Evolutionary conservation across 495 filamentous ascomycete species (phyloP), one percentile per base, ranked within the genome.

Genomic region (Hypoxylon fragiforme): DNA sequence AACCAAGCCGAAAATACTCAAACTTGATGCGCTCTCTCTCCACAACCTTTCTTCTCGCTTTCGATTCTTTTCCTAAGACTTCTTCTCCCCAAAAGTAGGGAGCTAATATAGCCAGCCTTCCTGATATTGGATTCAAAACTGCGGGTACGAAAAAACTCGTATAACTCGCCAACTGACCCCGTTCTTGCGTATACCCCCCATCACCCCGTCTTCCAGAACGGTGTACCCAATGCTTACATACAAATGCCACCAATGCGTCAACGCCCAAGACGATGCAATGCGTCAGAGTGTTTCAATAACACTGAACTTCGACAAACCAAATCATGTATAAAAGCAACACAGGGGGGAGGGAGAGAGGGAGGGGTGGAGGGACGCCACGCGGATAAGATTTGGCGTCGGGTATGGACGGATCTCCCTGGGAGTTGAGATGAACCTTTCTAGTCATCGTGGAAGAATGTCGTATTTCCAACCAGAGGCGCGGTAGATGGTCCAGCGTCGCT

Each of bases 361-460:
- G n/a, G n/a, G n/a, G n/a, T n/a, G n/a, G n/a, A n/a, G n/a, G n/a
- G n/a, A n/a, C n/a, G n/a, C n/a, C n/a, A n/a, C n/a, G n/a, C n/a
- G n/a, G n/a, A n/a, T n/a, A 28, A 9, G 24, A 28, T 4, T 28
- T 28, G 4, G 24, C 24, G 9, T n/a, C n/a, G n/a, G n/a, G 24
- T 9, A 9, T 28, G 24, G 24, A 28, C 24, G 24, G 9, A 28
- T 9, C 24, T 9, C 24, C 31, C 3, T 35, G 7, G 31, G n/a
- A 12, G 12, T 13, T 13, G n/a, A 13, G 34, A 37, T 2, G 13
- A 9, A 5, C 18, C 32, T 31, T 9, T 21, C 53, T 64, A 73
- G 51, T 75, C 72, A 49, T 77, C 73, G 48, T 73, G 71, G 60
- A 78, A 81, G 57, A 79, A 79, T 2, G 72, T 73, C 15, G 69